Conservation (phyloP, 768 basidiomycete genomes). For the Leccinum incarnatum region DNA sequence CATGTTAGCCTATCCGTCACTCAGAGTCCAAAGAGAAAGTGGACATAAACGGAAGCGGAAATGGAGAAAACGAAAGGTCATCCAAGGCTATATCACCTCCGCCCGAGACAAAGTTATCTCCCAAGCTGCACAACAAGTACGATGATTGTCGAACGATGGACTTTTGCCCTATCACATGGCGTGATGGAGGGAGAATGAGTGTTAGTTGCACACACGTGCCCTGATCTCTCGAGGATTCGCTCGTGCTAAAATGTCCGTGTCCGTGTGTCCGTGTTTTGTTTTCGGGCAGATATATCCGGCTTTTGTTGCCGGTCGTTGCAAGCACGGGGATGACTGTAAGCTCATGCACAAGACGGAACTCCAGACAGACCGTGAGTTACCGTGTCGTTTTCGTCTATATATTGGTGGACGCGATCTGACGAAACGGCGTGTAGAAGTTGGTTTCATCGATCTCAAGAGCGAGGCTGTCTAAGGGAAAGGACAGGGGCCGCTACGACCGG, state of each 20-base stretch:
- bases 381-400: neutral
- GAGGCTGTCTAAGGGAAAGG: neutral
- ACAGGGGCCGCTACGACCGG: neutral
- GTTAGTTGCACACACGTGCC: no score
- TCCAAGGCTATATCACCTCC: neutral
- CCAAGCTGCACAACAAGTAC: conserved; percentile 26
- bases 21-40: conserved; percentile 5
- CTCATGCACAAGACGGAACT: conserved; percentile 30
- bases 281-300: conserved; percentile 27
- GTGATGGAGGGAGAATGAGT: conserved; percentile 42
- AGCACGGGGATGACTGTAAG: conserved; percentile 27
- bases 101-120: conserved; percentile 17
- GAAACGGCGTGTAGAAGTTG: conserved; percentile 7
- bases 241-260: neutral
- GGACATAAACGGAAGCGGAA: neutral
- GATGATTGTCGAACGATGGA: conserved; percentile 43
- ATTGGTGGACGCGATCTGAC: neutral
- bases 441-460: conserved; percentile 14
- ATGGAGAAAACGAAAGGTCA: neutral
- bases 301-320: conserved; percentile 25
- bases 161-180: conserved; percentile 68
- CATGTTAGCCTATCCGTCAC: conserved; percentile 43
- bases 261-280: neutral
- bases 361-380: conserved; percentile 22
- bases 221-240: neutral